A percentile compares a stretch with the other conserved stretches of the same genome.
Conservation (phyloP, 2,329 filamentous ascomycete species). For the Colletotrichum ledebouriae region DNA sequence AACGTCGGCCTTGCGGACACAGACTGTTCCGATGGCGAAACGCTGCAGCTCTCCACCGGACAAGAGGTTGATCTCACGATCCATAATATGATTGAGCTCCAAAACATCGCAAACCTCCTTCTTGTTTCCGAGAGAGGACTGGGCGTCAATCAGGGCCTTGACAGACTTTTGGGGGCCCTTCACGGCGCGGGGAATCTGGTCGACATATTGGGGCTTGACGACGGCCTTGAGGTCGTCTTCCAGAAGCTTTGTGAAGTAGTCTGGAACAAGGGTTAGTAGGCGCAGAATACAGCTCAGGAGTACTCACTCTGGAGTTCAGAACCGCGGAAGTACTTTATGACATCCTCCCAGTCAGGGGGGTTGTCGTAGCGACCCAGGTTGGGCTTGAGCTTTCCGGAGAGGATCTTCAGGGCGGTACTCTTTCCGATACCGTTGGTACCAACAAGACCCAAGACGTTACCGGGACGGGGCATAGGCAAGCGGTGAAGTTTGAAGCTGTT, state of each 20-base stretch:
- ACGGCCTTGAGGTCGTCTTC: slow-evolving; percentile 98
- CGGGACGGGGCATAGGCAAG: slow-evolving; percentile 93
- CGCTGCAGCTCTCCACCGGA: slow-evolving; percentile 98
- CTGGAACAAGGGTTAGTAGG: slow-evolving; percentile 51
- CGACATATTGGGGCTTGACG: slow-evolving; percentile 99
- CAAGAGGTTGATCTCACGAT: slow-evolving; percentile 89
- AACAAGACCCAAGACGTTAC: slow-evolving; percentile 94
- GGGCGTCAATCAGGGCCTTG: slow-evolving; percentile 80
- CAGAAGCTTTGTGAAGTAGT: slow-evolving; percentile 98
- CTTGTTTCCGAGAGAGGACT: slow-evolving; percentile 82
- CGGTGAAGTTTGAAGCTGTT: slow-evolving; percentile 99
- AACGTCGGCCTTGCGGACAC: slow-evolving; percentile 94
- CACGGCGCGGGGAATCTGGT: slow-evolving; percentile 95
- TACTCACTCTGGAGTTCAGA: slow-evolving; percentile 93
- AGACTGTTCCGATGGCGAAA: slow-evolving; percentile 96
- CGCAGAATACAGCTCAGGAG: not conserved
- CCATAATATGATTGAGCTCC: slow-evolving; percentile 89
- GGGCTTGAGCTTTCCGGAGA: slow-evolving; percentile 98
- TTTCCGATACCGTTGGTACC: slow-evolving; percentile 99
- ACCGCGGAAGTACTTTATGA: slow-evolving; percentile 97
- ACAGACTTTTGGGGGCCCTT: slow-evolving; percentile 86
- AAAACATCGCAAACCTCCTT: slow-evolving; percentile 86
- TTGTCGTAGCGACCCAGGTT: slow-evolving; percentile 96
- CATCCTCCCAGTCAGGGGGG: slow-evolving; percentile 99
- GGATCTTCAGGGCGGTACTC: slow-evolving; percentile 99